Evolutionary conservation across 805 yeast genomes (phyloP), one percentile per base, ranked within the genome.

Genomic region (Starmera dryadoides): DNA sequence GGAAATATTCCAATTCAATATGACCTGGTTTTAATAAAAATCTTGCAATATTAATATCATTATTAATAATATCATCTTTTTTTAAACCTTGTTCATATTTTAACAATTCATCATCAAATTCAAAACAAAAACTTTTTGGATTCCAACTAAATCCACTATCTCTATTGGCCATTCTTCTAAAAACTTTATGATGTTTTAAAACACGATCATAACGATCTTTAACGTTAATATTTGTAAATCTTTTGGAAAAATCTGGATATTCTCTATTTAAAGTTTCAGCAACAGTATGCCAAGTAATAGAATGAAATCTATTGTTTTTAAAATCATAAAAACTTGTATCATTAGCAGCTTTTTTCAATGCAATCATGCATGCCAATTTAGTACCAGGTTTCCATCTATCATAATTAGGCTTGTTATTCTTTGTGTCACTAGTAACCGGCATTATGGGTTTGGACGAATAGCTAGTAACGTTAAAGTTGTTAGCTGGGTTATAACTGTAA

Each of bases 381-480:
- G 52, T 52, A 18, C 56, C 53, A 1, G 58, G 55, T 41, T 50
- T 53, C 58, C 58, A 53, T 21, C 58, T 34, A 33, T 52, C 56
- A 30, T 52, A 53, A 32, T 52, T 53, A 9, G 56, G 46, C 35
- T 37, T 37, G 32, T 30, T 30, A 17, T 30, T 30, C 17, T 30
- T 30, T 5, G 10, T 17, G 4, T 4, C 28, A 25, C n/a, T 25
- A n/a, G n/a, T n/a, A n/a, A 25, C 28, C 11, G 28, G 28, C 28
- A 25, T 25, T 8, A 25, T 25, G 25, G 25, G 4, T 12, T 12
- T 10, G 28, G 28, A 25, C 4, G 28, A 25, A 25, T 25, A 25
- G 12, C 28, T 25, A n/a, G 9, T 25, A 25, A 25, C 28, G 28
- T 25, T 25, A 8, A 11, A 25, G 28, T 25, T 25, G 10, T 25